Base-by-base conservation (phyloP, 371 early-diverging fungal genomes). In the Zopfochytrium polystomum region DNA sequence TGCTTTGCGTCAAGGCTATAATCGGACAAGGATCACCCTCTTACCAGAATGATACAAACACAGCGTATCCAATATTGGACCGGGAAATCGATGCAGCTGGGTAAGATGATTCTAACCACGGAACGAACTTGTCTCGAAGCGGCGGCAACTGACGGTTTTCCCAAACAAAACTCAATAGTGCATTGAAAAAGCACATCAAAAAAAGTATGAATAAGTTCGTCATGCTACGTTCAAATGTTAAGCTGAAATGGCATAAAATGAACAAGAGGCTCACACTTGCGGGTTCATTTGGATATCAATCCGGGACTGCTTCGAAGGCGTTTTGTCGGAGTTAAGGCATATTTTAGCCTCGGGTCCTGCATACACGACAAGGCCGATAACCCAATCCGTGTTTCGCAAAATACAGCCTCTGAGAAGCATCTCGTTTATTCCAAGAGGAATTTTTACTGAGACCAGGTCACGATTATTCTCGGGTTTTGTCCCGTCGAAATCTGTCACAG, bases 271-370 rank as follows among this genome's bases (percentile, higher is more conserved):
- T 56, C 63, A 67, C 78, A 91, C 87, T 73, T 95, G 93, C 43
- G 83, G 85, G 75, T 99, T 97, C 67, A 98, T 87, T 53, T 87
- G 86, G 53, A 82, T 85, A 65, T 98, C 96, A 58, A 98, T 90
- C 38, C 83, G 83, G 61, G 94, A 93, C 51, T 91, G 89, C 71
- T 99, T 99, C 35, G 87, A 88, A 7, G 94, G 94, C 0, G 95
- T 93, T 34, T 80, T 84, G 15, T 92, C 95, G 1, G 91, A 63
- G 52, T 93, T 93, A 62, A 90, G 74, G 80, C 88, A 89, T 53
- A 92, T 88, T 73, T 95, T 96, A 31, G 97, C 92, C n/a, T 94
- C 89, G 48, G 75, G 71, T 29, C 96, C 98, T 0, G 95, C 94
- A 62, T 85, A 91, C 4, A 92, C 76, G 0, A 87, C 91, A 30